These are phyloP conservation scores for Neocatenulostroma microsporum DNA, from an alignment of 2,329 filamentous ascomycete species.

Conservation along the genomic window DNA sequence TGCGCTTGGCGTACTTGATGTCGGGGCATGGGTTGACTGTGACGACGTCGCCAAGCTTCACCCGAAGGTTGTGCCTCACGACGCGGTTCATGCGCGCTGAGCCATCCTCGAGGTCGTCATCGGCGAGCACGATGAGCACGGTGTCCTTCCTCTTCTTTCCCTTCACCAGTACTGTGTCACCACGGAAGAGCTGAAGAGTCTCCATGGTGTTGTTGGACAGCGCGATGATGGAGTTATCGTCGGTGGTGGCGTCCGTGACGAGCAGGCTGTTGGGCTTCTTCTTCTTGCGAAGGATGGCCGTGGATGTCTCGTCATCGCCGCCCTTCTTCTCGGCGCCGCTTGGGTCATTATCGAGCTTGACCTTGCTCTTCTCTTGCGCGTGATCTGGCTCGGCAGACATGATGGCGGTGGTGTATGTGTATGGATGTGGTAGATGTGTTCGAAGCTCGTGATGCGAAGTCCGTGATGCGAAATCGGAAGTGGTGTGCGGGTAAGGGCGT, in stretches of 20 bases:
- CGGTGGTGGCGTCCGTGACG: conserved; percentile 96
- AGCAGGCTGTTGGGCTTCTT: conserved; percentile 99
- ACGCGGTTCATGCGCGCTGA: conserved; percentile 97
- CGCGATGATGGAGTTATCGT: conserved; percentile 99
- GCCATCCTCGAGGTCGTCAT: conserved; percentile 96
- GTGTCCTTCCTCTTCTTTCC: conserved; percentile 99
- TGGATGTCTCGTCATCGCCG: conserved; percentile 72
- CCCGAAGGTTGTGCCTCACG: conserved; percentile 93
- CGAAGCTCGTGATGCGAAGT: no score
- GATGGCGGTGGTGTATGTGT: conserved; percentile 12
- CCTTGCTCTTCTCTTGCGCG: conserved; percentile 37
- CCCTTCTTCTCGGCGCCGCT: conserved; percentile 29
- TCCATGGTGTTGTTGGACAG: conserved; percentile 99
- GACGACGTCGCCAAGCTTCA: conserved; percentile 97
- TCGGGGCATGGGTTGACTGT: conserved; percentile 96
- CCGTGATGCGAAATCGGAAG: no score
- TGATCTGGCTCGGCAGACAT: conserved; percentile 47
- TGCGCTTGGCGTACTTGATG: conserved; percentile 99
- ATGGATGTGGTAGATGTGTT: not conserved
- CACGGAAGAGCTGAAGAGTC: conserved; percentile 93
- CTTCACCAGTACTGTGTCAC: conserved; percentile 94
- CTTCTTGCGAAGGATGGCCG: conserved; percentile 99
- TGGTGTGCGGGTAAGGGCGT: no score
- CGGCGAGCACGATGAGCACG: conserved; percentile 91
- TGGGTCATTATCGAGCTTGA: conserved; percentile 35